These are phyloP conservation scores for Neoboletus brunneissimus DNA, from an alignment of 768 basidiomycete species.

Conservation along the genomic window DNA sequence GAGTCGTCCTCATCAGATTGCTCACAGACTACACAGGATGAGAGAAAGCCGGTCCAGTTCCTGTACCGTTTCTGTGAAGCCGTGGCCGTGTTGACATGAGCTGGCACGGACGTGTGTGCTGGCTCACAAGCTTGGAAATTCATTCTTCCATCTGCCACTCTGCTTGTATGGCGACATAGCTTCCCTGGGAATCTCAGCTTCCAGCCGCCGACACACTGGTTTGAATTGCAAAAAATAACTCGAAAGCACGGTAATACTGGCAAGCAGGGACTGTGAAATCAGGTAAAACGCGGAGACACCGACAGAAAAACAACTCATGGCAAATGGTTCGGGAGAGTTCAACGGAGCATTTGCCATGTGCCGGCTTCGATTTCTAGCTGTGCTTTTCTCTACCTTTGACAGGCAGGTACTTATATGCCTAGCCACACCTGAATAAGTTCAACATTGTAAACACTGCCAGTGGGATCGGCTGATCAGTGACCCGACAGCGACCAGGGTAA, in stretches of 20 bases:
- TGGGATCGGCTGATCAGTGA: no score
- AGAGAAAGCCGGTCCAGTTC: slow-evolving; percentile 14
- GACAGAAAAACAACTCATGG: background rate
- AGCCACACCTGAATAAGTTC: no score
- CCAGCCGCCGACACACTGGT: background rate
- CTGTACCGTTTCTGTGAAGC: background rate
- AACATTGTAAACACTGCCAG: no score
- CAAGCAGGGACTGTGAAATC: background rate
- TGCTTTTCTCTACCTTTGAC: background rate
- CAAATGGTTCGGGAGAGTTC: background rate
- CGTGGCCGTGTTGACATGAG: slow-evolving; percentile 4
- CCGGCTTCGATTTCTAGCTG: background rate
- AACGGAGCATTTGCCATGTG: no score
- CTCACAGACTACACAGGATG: slow-evolving; percentile 14
- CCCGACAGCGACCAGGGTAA: no score
- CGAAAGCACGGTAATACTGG: background rate
- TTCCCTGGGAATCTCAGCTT: background rate
- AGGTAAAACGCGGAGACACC: no score
- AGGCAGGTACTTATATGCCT: background rate
- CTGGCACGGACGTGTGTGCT: slow-evolving; percentile 7
- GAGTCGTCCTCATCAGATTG: background rate
- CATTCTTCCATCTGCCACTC: background rate
- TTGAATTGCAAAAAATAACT: background rate
- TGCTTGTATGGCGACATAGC: background rate
- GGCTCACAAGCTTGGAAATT: slow-evolving; percentile 8